Base-by-base conservation (phyloP, 345 rosid species). In the Arabidopsis suecica region DNA sequence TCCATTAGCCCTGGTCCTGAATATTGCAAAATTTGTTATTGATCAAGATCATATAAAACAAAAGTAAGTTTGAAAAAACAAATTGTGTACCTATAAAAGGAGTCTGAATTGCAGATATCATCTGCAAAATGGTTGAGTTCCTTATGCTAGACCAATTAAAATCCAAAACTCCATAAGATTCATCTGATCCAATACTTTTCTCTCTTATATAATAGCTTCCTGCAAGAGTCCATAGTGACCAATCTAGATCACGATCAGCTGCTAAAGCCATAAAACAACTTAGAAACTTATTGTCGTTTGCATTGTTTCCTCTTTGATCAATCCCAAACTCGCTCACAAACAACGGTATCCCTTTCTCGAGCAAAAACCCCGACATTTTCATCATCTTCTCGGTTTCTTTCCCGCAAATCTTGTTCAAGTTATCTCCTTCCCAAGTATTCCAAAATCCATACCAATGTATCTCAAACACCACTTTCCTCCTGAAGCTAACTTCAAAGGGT, bases 381-480 rank as follows among this genome's bases (percentile, higher is more conserved):
- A 74, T 86, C 73, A 85, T 32, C 62, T 86, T 86, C 13, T 74
- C 76, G 18, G 78, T 83, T 63, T 86, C 91, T 40, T 30, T 81
- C 59, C 93, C 87, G 30, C 97, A 94, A 6, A 88, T 86, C 68
- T 77, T 83, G 80, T 88, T 91, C 3, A 91, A 80, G 80, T 79
- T 86, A 42, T 88, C 92, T 23, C 81, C 79, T 62, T 9, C 77
- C 97, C 97, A 94, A 32, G 90, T 88, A 55, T 74, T 74, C 59
- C 97, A 95, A 68, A 90, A 94, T 1, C 80, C 88, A 68, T 94
- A 91, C 98, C 95, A 91, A 37, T 91, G 98, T 9, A 75, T 71
- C 82, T 94, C 98, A 44, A 91, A 90, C 40, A 88, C 96, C 3
- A 88, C 38, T 67, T 94, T 94, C 54, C 78, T 75, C 13, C 67